Conservation (phyloP, 2,329 filamentous ascomycete species). For the Dothiorella sarmentorum region DNA sequence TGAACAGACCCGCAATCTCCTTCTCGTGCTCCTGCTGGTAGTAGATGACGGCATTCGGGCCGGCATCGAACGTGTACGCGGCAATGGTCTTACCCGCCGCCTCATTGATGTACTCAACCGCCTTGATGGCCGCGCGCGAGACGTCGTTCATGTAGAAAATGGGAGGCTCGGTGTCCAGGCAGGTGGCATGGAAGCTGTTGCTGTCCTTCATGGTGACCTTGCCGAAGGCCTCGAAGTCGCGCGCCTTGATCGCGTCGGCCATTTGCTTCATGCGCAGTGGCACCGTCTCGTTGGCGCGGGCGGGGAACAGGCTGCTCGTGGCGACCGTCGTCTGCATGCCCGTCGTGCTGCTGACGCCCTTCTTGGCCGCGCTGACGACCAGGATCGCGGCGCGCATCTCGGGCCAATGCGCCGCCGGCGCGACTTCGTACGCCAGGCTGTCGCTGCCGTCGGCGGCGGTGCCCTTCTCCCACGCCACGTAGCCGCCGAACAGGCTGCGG, state of each 20-base stretch:
- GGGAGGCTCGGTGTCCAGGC: slow-evolving; percentile 90
- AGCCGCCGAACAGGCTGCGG: slow-evolving; percentile 88
- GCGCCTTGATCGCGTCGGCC: slow-evolving; percentile 72
- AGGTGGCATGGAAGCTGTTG: slow-evolving; percentile 95
- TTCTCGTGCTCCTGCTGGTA: slow-evolving; percentile 77
- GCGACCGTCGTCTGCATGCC: slow-evolving; percentile 97
- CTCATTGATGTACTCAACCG: slow-evolving; percentile 85
- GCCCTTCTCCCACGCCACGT: slow-evolving; percentile 91
- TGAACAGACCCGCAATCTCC: slow-evolving; percentile 74
- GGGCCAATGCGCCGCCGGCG: slow-evolving; percentile 87
- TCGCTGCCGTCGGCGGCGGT: slow-evolving; percentile 73
- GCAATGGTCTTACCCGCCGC: slow-evolving; percentile 74
- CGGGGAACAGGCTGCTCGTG: slow-evolving; percentile 82
- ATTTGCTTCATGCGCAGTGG: slow-evolving; percentile 79
- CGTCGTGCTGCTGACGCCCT: slow-evolving; percentile 85
- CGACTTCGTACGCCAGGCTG: slow-evolving; percentile 83
- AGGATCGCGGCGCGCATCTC: slow-evolving; percentile 90
- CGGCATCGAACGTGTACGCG: slow-evolving; percentile 96
- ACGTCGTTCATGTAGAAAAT: slow-evolving; percentile 99
- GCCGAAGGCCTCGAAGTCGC: slow-evolving; percentile 83
- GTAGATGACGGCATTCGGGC: slow-evolving; percentile 95
- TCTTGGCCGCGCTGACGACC: slow-evolving; percentile 90
- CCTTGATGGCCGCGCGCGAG: slow-evolving; percentile 77
- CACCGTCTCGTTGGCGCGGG: slow-evolving; percentile 72
- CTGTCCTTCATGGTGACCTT: slow-evolving; percentile 94